Conservation (phyloP, 2,329 filamentous ascomycete species). For the Hypomyces rosellus region DNA sequence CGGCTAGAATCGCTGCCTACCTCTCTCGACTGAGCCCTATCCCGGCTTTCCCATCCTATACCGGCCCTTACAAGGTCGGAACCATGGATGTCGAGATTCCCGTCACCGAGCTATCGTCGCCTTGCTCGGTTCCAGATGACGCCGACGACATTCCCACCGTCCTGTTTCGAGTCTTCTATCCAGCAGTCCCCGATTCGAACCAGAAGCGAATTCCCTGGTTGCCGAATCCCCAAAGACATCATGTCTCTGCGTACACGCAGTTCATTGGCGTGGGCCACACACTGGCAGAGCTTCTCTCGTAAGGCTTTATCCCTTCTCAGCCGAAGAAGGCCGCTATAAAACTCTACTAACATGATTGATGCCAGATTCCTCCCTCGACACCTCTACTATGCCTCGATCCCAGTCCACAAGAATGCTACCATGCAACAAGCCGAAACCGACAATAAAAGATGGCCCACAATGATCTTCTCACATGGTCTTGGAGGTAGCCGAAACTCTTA, state of each 20-base stretch:
- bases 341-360: background rate
- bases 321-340: no score
- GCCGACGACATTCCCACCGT: conserved; percentile 61
- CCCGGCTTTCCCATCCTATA: conserved; percentile 67
- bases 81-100: conserved; percentile 77
- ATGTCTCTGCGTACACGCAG: conserved; percentile 67
- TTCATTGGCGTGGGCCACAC: conserved; percentile 63
- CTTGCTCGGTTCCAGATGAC: conserved; percentile 46
- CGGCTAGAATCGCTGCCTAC: conserved; percentile 38
- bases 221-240: conserved; percentile 66
- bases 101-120: conserved; percentile 50
- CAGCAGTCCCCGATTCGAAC: conserved; percentile 47
- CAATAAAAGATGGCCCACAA: conserved; percentile 64
- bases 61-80: conserved; percentile 72
- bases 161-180: conserved; percentile 78
- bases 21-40: conserved; percentile 58
- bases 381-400: conserved; percentile 67
- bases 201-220: conserved; percentile 67
- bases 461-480: conserved; percentile 81
- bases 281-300: conserved; percentile 55
- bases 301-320: conserved; percentile 23
- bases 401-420: conserved; percentile 64
- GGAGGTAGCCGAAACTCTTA: conserved; percentile 79
- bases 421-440: conserved; percentile 46
- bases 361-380: conserved; percentile 61